Conservation (phyloP, 2,329 filamentous ascomycete species). For the Colletotrichum chlorophyti region DNA sequence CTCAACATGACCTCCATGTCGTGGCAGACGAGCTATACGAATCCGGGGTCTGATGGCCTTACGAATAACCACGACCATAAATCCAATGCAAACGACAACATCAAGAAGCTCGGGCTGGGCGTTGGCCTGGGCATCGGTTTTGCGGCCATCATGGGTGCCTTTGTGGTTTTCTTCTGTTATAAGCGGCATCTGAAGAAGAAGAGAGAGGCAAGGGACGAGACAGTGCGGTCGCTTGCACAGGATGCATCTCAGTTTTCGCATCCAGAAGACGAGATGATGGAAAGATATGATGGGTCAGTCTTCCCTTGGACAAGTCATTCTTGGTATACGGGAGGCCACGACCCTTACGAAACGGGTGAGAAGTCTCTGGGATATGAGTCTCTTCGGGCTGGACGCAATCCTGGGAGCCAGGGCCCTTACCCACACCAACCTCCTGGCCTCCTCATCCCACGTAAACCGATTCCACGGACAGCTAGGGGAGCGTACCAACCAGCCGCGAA, state of each 20-base stretch:
- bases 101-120: constrained; percentile 64
- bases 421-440: constrained; percentile 27
- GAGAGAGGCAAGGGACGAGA: constrained; percentile 47
- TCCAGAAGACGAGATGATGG: constrained; percentile 52
- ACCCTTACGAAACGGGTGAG: constrained; percentile 47
- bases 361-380: constrained; percentile 58
- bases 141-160: constrained; percentile 53
- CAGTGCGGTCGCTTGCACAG: constrained; percentile 56
- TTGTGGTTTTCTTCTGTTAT: constrained; percentile 57
- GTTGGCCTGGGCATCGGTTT: constrained; percentile 71
- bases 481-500: constrained; percentile 29
- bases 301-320: constrained; percentile 39
- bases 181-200: constrained; percentile 44
- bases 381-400: constrained; percentile 43
- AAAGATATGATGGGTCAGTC: constrained; percentile 41
- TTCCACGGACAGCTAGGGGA: constrained; percentile 32
- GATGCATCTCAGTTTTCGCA: constrained; percentile 54
- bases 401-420: constrained; percentile 32
- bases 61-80: not conserved
- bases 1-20: constrained; percentile 64
- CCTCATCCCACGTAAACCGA: constrained; percentile 42
- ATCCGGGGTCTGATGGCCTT: constrained; percentile 42
- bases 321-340: constrained; percentile 55
- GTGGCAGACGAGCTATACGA: constrained; percentile 59
- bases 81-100: constrained; percentile 18